Evolutionary conservation across 306 rosid genomes (phyloP), one percentile per base, ranked within the genome.

Genomic region (Mimosa pudica): DNA sequence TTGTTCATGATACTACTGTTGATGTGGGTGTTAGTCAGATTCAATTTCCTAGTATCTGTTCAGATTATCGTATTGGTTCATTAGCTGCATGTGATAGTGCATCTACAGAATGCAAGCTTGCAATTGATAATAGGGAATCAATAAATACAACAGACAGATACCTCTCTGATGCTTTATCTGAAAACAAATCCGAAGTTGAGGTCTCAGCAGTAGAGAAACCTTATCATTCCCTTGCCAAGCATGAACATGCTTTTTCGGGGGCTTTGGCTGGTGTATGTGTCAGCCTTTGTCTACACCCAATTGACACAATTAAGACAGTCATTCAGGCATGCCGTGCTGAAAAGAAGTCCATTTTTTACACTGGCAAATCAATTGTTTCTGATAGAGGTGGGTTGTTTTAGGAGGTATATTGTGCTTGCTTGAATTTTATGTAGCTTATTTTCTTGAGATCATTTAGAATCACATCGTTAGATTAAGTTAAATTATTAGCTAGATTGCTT

Each of bases 301-400:
- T 92, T 86, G 98, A 95, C 86, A 95, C 98, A 45, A 64, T 95
- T 77, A 95, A 95, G 88, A 95, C 98, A 51, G 97, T 95, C 55
- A 55, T 85, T 85, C 98, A 95, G 78, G 87, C 98, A 63, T 85
- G 95, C 80, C 85, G 65, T 75, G 89, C 88, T 16, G 87, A 93
- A 62, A 91, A 91, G 81, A 91, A 85, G 85, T 92, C 98, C 68
- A 73, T 92, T 73, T 85, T 89, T 82, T 79, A 85, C 86, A 88
- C 88, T 85, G 94, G 97, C 81, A 93, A 91, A 79, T 89, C 96
- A 67, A 84, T 95, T 80, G 89, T 95, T 84, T 90, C 98, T 10
- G 96, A 95, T 73, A 87, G 98, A 91, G 98, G 98, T 95, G 73
- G 82, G 88, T 77, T 77, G 48, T 49, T 84, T 16, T 49, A 66